Evolutionary conservation across 805 yeast species (phyloP).

Genomic region (Tetrapisispora phaffii): DNA sequence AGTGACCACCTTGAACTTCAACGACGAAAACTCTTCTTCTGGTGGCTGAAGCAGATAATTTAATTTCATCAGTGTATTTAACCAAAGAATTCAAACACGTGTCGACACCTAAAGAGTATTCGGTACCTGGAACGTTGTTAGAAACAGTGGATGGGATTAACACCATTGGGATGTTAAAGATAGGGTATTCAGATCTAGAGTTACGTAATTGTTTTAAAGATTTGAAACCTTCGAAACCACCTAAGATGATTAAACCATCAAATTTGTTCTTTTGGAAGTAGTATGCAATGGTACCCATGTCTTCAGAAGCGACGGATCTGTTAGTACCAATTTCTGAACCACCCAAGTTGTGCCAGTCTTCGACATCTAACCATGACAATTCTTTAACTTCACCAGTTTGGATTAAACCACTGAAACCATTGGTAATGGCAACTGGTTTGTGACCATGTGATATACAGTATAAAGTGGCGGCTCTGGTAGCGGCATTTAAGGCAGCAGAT

Average conservation of each 20-base stretch:
- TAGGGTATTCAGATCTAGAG: conserved; percentile 72
- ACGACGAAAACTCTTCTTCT: conserved; percentile 92
- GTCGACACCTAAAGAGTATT: conserved; percentile 89
- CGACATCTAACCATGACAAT: conserved; percentile 76
- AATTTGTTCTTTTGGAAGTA: conserved; percentile 81
- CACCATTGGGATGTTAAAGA: conserved; percentile 89
- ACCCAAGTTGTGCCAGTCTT: conserved; percentile 80
- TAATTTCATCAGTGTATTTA: conserved; percentile 88
- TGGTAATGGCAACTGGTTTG: conserved; percentile 78
- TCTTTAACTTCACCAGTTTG: conserved; percentile 77
- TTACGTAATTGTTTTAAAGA: conserved; percentile 72
- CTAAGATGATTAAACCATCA: conserved; percentile 84
- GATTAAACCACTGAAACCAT: conserved; percentile 86
- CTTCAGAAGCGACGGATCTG: conserved; percentile 73
- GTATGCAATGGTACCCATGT: conserved; percentile 84
- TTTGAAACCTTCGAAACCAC: conserved; percentile 95
- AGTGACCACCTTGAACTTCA: conserved; percentile 96
- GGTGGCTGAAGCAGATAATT: conserved; percentile 90
- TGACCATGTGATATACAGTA: conserved; percentile 89
- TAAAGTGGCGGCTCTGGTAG: conserved; percentile 80
- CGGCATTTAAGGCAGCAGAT: conserved; percentile 91
- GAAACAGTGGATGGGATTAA: conserved; percentile 93
- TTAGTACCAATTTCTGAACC: conserved; percentile 98
- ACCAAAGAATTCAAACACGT: conserved; percentile 89
- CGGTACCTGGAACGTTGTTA: conserved; percentile 98